Evolutionary conservation across 2,329 filamentous ascomycete genomes (phyloP).

Genomic region (Botrytis byssoidea): DNA sequence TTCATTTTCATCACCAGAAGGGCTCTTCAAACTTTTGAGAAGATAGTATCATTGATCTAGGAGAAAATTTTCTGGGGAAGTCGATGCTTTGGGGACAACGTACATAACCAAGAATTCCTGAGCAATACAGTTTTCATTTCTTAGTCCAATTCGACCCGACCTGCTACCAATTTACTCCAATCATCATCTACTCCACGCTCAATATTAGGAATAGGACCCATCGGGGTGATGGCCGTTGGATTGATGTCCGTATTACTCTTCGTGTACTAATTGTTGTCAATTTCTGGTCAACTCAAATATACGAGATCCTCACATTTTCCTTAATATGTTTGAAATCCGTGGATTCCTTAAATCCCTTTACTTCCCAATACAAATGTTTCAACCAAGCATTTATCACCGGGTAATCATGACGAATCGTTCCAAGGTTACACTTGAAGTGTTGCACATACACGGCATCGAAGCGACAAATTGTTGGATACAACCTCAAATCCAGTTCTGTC

Average conservation of each 20-base stretch:
- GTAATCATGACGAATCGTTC: constrained; percentile 62
- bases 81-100: background rate
- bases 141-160: constrained; percentile 80
- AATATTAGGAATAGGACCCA: constrained; percentile 82
- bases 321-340: constrained; percentile 51
- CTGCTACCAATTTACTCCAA: constrained; percentile 65
- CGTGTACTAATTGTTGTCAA: constrained; percentile 71
- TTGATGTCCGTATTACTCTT: constrained; percentile 72
- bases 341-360: constrained; percentile 47
- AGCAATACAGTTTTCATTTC: constrained; percentile 56
- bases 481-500: constrained; percentile 67
- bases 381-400: constrained; percentile 55
- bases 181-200: constrained; percentile 55
- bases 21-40: background rate
- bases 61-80: background rate
- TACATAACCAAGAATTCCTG: background rate
- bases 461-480: constrained; percentile 64
- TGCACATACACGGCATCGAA: constrained; percentile 68
- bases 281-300: background rate
- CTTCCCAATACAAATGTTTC: constrained; percentile 64
- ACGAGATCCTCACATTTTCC: constrained; percentile 32
- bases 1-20: background rate
- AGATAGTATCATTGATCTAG: background rate
- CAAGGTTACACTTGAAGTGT: constrained; percentile 62
- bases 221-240: constrained; percentile 70